phyloP scores from a whole-genome alignment of 106 monocot species.

The Hemerocallis citrina region DNA sequence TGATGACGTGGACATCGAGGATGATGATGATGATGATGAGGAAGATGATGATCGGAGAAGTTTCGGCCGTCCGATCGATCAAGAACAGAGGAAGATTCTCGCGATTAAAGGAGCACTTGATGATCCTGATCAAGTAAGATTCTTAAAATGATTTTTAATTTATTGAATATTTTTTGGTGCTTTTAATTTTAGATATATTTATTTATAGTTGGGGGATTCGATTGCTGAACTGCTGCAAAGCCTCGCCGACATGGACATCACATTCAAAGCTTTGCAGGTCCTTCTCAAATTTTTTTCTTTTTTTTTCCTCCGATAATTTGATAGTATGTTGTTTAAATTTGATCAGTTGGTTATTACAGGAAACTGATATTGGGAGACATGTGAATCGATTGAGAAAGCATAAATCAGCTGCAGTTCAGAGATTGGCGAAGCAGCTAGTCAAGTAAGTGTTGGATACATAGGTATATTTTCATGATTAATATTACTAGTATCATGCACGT shows the following conservation, averaged over 20 bases:
- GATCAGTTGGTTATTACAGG: too few species aligned
- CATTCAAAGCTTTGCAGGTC: constrained; percentile 60
- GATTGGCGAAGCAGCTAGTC: constrained; percentile 40
- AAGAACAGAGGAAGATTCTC: constrained; percentile 36
- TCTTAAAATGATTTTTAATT: neutral
- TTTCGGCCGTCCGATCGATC: too few species aligned
- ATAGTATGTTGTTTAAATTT: constrained; percentile 8
- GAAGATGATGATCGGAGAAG: too few species aligned
- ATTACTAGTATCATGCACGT: too few species aligned
- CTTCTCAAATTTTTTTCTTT: neutral
- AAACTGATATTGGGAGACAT: constrained; percentile 49
- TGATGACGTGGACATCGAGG: too few species aligned
- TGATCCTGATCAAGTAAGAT: constrained; percentile 47
- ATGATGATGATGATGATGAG: too few species aligned
- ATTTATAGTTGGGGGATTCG: constrained; percentile 29
- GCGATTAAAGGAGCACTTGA: constrained; percentile 49
- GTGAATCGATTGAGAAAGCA: constrained; percentile 47
- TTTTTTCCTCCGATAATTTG: neutral
- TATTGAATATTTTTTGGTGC: neutral
- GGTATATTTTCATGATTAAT: too few species aligned
- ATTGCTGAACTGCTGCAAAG: constrained; percentile 36
- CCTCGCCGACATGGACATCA: constrained; percentile 54
- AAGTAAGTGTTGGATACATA: too few species aligned
- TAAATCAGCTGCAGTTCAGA: constrained; percentile 34
- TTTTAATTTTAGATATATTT: neutral